A percentile compares a stretch with the other conserved stretches of the same genome.
phyloP scores from a whole-genome alignment of 192 early-diverging fungal species.

The Anaeromyces robustus region DNA sequence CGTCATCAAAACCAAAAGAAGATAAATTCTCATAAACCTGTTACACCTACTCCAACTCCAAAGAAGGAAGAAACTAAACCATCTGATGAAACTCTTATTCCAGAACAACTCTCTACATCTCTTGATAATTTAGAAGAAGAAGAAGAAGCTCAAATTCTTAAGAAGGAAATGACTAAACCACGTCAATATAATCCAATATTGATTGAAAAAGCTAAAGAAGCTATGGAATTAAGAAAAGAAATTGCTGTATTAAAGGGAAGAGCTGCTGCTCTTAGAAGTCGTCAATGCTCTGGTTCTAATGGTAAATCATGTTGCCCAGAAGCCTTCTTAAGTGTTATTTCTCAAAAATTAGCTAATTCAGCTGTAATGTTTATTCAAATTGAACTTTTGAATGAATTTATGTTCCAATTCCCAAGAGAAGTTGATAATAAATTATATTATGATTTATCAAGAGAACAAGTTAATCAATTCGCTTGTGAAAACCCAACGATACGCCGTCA shows the following conservation, averaged over 20 bases:
- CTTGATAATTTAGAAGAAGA: slow-evolving; percentile 8
- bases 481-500: slow-evolving; percentile 74
- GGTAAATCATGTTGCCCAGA: slow-evolving; percentile 91
- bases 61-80: not conserved
- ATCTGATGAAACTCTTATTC: not conserved
- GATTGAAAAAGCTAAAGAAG: slow-evolving; percentile 61
- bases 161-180: slow-evolving; percentile 21
- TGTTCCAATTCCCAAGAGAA: slow-evolving; percentile 92
- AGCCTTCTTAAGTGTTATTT: slow-evolving; percentile 75
- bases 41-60: not conserved
- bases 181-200: slow-evolving; percentile 47
- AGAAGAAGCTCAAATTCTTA: slow-evolving; percentile 4
- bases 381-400: slow-evolving; percentile 94
- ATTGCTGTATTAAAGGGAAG: slow-evolving; percentile 63
- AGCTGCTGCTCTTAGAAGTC: slow-evolving; percentile 59
- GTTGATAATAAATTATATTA: slow-evolving; percentile 86
- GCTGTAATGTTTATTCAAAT: slow-evolving; percentile 97
- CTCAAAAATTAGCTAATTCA: slow-evolving; percentile 89
- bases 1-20: slow-evolving; percentile 14
- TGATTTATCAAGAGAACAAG: slow-evolving; percentile 60
- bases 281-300: slow-evolving; percentile 60
- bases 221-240: slow-evolving; percentile 60
- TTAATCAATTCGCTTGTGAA: slow-evolving; percentile 75
- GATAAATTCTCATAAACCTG: slow-evolving; percentile 2
- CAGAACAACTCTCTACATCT: not conserved